phyloP scores from a whole-genome alignment of 257 asterid genomes.

The Salvia miltiorrhiza region DNA sequence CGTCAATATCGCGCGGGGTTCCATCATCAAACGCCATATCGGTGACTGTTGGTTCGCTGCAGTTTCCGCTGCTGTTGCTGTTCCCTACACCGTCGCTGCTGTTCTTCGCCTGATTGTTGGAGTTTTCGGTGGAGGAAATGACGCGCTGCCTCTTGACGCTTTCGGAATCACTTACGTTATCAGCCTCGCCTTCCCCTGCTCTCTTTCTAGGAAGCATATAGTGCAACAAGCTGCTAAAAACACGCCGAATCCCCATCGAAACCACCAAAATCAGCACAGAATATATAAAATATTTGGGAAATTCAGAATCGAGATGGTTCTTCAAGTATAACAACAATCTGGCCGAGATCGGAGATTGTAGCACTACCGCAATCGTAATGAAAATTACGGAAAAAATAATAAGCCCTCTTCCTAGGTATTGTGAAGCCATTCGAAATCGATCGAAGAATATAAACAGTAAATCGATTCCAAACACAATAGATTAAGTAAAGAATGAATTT shows the following conservation, averaged over 20 bases:
- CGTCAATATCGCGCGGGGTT: conserved; percentile 75
- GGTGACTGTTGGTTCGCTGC: conserved; percentile 42
- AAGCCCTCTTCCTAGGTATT: conserved; percentile 17
- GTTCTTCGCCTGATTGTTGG: conserved; percentile 24
- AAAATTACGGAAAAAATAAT: conserved; percentile 5
- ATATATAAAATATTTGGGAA: conserved; percentile 7
- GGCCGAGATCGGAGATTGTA: conserved; percentile 28
- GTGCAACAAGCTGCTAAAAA: conserved; percentile 69
- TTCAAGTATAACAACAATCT: conserved; percentile 17
- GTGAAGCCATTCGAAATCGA: conserved; percentile 30
- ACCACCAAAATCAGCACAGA: conserved; percentile 35
- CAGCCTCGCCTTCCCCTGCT: conserved; percentile 88
- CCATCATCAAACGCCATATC: conserved; percentile 92
- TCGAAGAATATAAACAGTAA: conserved; percentile 24
- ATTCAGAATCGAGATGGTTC: conserved; percentile 16
- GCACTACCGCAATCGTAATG: conserved; percentile 8
- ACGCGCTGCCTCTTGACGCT: conserved; percentile 55
- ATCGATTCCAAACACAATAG: conserved; percentile 23
- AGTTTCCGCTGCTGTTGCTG: conserved; percentile 33
- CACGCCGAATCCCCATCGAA: conserved; percentile 52
- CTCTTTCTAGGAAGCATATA: conserved; percentile 99
- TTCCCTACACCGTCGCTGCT: conserved; percentile 30
- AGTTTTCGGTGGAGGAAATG: conserved; percentile 30
- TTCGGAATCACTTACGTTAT: conserved; percentile 48
- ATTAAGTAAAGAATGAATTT: conserved; percentile 31